phyloP scores from a whole-genome alignment of 768 basidiomycete species.

The Sarcomyxa edulis region DNA sequence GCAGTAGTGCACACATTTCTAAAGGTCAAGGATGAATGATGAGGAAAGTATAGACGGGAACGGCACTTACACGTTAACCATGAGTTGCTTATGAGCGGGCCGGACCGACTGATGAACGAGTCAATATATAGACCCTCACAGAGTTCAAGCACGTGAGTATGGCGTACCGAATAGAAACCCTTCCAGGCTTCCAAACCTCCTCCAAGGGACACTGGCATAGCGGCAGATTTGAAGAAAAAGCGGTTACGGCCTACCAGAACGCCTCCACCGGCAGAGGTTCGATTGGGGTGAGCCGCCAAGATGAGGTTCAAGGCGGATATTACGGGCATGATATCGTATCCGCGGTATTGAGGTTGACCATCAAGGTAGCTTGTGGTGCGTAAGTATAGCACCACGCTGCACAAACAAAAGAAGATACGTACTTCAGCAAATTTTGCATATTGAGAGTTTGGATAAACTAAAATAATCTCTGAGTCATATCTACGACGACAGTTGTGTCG shows the following conservation, averaged over 20 bases:
- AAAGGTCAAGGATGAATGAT: constrained; percentile 2
- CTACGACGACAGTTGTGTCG: too few relatives aligned
- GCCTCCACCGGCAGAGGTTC: constrained; percentile 47
- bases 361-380: constrained; percentile 41
- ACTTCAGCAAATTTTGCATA: constrained; percentile 42
- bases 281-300: constrained; percentile 49
- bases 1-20: constrained; percentile 47
- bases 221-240: constrained; percentile 52
- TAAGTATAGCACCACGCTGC: constrained; percentile 18
- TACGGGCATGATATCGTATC: constrained; percentile 52
- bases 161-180: constrained; percentile 60
- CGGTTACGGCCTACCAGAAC: constrained; percentile 62
- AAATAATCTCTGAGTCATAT: too few relatives aligned
- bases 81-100: constrained; percentile 47
- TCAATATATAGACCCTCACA: too few relatives aligned
- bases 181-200: constrained; percentile 51
- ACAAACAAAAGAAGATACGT: constrained; percentile 19
- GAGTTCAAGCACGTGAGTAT: too few relatives aligned
- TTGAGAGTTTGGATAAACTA: constrained; percentile 45
- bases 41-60: constrained; percentile 34
- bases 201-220: constrained; percentile 49
- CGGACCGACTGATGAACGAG: too few relatives aligned
- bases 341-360: constrained; percentile 49
- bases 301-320: constrained; percentile 64
- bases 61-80: constrained; percentile 63